Conservation (phyloP, 345 rosid species). For the Brassica juncea region DNA sequence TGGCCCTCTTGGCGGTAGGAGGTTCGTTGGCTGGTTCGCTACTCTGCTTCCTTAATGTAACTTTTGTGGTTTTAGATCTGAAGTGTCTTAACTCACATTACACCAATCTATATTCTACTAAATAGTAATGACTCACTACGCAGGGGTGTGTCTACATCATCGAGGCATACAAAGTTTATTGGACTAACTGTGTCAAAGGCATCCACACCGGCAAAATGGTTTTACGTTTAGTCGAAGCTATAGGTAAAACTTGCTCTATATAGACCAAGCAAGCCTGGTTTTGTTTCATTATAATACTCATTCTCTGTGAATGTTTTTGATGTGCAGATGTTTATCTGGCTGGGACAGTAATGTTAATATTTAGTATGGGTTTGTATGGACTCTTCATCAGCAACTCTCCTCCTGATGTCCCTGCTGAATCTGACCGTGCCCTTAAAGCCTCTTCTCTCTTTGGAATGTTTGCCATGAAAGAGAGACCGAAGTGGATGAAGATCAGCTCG, state of each 20-base stretch:
- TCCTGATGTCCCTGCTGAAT: constrained; percentile 46
- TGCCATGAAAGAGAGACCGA: constrained; percentile 87
- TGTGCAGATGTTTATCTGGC: constrained; percentile 90
- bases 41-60: constrained; percentile 88
- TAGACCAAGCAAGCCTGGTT: no score
- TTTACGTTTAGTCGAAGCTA: constrained; percentile 86
- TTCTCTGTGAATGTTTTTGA: not conserved
- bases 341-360: constrained; percentile 92
- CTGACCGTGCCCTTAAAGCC: constrained; percentile 76
- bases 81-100: not conserved
- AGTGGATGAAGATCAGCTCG: constrained; percentile 95
- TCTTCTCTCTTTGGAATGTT: constrained; percentile 98
- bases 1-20: constrained; percentile 79
- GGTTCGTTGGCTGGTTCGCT: constrained; percentile 89
- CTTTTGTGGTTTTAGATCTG: constrained; percentile 3
- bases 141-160: constrained; percentile 78
- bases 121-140: not conserved
- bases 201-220: constrained; percentile 88
- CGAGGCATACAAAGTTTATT: constrained; percentile 82
- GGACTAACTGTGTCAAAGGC: constrained; percentile 81
- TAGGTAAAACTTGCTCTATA: constrained; percentile 48
- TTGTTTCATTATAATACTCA: not conserved
- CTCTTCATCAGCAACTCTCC: constrained; percentile 71
- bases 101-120: not conserved
- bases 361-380: constrained; percentile 93